Conservation (phyloP, 371 early-diverging fungal genomes). For the Apophysomyces elegans region DNA sequence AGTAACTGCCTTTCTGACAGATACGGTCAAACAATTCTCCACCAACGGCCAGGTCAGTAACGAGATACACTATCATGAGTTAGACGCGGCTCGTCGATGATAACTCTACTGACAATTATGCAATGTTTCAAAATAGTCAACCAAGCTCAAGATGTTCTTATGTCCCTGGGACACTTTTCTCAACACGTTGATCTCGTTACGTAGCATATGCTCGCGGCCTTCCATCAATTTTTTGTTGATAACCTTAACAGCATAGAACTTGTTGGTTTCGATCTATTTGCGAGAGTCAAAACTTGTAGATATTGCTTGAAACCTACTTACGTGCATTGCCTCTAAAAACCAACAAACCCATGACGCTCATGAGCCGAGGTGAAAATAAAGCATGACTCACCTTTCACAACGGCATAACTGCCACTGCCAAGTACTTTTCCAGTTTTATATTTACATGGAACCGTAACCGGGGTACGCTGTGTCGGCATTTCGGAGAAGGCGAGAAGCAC, state of each 20-base stretch:
- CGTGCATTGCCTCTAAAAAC: conserved; percentile 54
- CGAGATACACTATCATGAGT: conserved; percentile 73
- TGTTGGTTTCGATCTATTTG: conserved; percentile 76
- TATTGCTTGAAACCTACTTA: conserved; percentile 20
- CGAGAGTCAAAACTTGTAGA: not conserved
- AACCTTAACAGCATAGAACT: conserved; percentile 90
- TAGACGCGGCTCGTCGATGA: not conserved
- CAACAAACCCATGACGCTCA: not conserved
- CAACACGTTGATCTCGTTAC: conserved; percentile 88
- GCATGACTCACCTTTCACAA: conserved; percentile 66
- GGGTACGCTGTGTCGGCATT: conserved; percentile 28
- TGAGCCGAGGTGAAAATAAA: conserved; percentile 6
- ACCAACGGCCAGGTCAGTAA: conserved; percentile 88
- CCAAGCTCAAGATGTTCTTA: conserved; percentile 83
- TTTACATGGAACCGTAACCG: conserved; percentile 66
- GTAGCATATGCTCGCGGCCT: conserved; percentile 88
- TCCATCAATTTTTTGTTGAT: conserved; percentile 90
- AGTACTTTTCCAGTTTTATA: conserved; percentile 73
- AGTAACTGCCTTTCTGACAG: conserved; percentile 78
- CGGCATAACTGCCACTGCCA: conserved; percentile 73
- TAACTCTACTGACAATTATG: conserved; percentile 72
- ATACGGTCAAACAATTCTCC: conserved; percentile 94
- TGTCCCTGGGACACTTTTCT: conserved; percentile 86
- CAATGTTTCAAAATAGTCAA: conserved; percentile 92
- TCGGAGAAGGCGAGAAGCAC: conserved; percentile 10